These are phyloP conservation scores for Berberis vulgaris DNA, from an alignment of 164 flowering plant species.

Conservation along the genomic window DNA sequence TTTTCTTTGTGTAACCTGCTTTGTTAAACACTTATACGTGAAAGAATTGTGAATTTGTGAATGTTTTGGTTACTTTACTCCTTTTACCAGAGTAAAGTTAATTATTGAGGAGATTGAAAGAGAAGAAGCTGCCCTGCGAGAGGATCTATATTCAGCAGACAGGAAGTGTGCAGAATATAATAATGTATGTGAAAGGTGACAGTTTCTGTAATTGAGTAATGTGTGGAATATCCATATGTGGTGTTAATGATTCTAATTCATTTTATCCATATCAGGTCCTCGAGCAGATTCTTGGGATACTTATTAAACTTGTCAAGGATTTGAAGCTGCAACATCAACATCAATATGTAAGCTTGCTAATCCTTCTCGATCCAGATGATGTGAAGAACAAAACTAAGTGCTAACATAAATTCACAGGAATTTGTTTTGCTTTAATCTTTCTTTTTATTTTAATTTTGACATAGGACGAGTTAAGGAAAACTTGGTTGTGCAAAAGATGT, in stretches of 20 bases:
- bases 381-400: neutral
- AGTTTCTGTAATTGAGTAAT: no score
- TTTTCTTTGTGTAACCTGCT: neutral
- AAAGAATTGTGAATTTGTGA: neutral
- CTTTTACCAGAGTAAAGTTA: constrained; percentile 59
- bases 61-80: neutral
- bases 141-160: constrained; percentile 89
- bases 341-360: constrained; percentile 58
- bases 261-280: constrained; percentile 54
- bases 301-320: constrained; percentile 94
- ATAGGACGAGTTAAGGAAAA: constrained; percentile 83
- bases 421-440: neutral
- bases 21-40: neutral
- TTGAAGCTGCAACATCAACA: constrained; percentile 94
- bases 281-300: constrained; percentile 91
- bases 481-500: constrained; percentile 87
- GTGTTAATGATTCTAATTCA: neutral
- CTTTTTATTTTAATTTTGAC: neutral
- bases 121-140: constrained; percentile 75
- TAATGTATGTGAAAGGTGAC: constrained; percentile 39
- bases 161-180: constrained; percentile 93
- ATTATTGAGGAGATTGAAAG: constrained; percentile 87
- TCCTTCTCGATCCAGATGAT: constrained; percentile 1
- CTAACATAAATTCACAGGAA: neutral
- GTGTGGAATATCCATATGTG: neutral